These are phyloP conservation scores for Pyrus hybrid DNA, from an alignment of 331 rosid species.

Conservation along the genomic window DNA sequence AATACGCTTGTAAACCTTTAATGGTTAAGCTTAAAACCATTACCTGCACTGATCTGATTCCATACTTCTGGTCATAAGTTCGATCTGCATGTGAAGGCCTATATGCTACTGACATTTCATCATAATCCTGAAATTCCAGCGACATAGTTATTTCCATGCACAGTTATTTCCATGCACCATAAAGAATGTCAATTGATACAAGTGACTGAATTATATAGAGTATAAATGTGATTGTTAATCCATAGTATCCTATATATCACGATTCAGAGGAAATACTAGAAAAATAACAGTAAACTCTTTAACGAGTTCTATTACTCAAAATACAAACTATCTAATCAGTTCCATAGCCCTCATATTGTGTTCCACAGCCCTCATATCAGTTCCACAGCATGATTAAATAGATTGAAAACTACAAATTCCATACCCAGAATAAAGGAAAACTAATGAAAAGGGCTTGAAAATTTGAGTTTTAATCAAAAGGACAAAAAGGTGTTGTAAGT, in stretches of 20 bases:
- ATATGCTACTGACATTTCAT: constrained; percentile 84
- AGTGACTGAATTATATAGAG: background rate
- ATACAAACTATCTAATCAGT: background rate
- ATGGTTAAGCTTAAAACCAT: constrained; percentile 11
- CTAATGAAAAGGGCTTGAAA: too few species aligned
- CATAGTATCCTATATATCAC: background rate
- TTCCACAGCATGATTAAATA: background rate
- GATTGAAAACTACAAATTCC: background rate
- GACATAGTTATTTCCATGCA: background rate
- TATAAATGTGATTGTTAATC: background rate
- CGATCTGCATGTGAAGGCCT: constrained; percentile 99
- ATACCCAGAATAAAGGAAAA: too few species aligned
- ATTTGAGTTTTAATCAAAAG: too few species aligned
- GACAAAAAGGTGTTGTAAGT: too few species aligned
- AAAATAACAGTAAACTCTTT: background rate
- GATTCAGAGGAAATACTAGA: background rate
- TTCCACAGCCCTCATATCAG: background rate
- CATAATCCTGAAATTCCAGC: constrained; percentile 63
- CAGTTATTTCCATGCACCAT: background rate
- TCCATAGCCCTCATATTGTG: background rate
- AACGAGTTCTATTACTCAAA: background rate
- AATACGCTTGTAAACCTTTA: background rate
- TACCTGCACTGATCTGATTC: constrained; percentile 95
- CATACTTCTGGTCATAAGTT: constrained; percentile 96
- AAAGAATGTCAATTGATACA: background rate